Percentiles rank a stretch among this genome's conserved stretches.
Evolutionary conservation across 108 stramenopile genomes (phyloP).

Genomic region (Skeletonema tropicum): DNA sequence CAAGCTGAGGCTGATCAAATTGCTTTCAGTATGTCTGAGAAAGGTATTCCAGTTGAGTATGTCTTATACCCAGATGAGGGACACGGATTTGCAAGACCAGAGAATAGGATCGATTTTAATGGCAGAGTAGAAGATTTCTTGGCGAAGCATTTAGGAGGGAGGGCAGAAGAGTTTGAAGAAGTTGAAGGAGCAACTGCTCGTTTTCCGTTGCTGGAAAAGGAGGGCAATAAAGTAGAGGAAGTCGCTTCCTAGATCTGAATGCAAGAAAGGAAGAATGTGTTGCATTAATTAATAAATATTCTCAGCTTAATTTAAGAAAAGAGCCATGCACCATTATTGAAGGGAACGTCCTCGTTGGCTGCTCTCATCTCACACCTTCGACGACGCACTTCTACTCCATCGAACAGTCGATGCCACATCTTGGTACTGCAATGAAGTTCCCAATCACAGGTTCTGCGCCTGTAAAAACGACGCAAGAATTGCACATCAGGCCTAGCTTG

Average conservation of each 20-base stretch:
- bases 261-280: background rate
- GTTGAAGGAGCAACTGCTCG: slow-evolving; percentile 36
- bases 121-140: slow-evolving; percentile 49
- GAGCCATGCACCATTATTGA: background rate
- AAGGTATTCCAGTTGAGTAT: slow-evolving; percentile 71
- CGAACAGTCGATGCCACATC: background rate
- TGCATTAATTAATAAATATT: background rate
- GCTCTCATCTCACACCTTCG: background rate
- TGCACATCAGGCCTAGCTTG: background rate
- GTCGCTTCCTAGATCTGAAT: background rate
- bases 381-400: background rate
- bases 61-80: slow-evolving; percentile 74
- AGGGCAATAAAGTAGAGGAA: background rate
- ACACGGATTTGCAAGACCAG: slow-evolving; percentile 63
- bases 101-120: slow-evolving; percentile 69
- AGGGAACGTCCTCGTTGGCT: background rate
- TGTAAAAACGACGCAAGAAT: background rate
- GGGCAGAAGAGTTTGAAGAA: slow-evolving; percentile 28
- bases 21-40: slow-evolving; percentile 63
- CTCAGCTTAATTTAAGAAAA: background rate
- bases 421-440: background rate
- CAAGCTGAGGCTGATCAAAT: slow-evolving; percentile 74
- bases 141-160: slow-evolving; percentile 38
- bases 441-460: background rate
- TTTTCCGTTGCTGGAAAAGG: slow-evolving; percentile 41